Conservation (phyloP, 768 basidiomycete species). For the Grammothele lineata region DNA sequence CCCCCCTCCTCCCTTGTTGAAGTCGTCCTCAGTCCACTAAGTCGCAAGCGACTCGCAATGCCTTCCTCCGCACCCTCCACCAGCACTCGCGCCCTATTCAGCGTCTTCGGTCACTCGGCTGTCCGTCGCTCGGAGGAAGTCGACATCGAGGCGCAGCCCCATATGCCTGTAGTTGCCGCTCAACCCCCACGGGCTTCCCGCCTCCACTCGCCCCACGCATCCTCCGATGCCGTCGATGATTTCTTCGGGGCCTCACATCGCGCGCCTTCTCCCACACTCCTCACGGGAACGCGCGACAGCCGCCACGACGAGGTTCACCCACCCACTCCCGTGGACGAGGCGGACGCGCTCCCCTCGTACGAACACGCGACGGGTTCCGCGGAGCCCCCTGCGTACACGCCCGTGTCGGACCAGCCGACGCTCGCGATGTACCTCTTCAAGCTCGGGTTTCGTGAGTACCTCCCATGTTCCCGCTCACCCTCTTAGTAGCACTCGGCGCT, state of each 20-base stretch:
- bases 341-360: constrained; percentile 35
- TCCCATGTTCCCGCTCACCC: neutral
- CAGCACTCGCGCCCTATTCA: constrained; percentile 10
- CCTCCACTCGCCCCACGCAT: constrained; percentile 3
- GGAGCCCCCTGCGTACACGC: constrained; percentile 32
- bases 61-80: constrained; percentile 7
- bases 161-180: too few relatives aligned
- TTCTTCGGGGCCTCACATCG: constrained; percentile 26
- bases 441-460: constrained; percentile 43
- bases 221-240: constrained; percentile 19
- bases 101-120: constrained; percentile 11
- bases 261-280: constrained; percentile 4
- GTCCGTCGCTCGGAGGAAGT: constrained; percentile 1
- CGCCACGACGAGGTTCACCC: constrained; percentile 25
- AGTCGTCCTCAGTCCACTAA: too few relatives aligned
- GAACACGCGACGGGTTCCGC: constrained; percentile 15
- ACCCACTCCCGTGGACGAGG: constrained; percentile 8
- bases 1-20: too few relatives aligned
- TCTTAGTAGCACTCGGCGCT: neutral
- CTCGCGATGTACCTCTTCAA: constrained; percentile 47
- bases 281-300: constrained; percentile 28
- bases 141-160: constrained; percentile 16
- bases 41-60: constrained; percentile 7
- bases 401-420: constrained; percentile 35
- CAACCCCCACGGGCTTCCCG: constrained; percentile 1